Evolutionary conservation across 192 early-diverging fungal genomes (phyloP).

Genomic region (Polychytrium aggregatum): DNA sequence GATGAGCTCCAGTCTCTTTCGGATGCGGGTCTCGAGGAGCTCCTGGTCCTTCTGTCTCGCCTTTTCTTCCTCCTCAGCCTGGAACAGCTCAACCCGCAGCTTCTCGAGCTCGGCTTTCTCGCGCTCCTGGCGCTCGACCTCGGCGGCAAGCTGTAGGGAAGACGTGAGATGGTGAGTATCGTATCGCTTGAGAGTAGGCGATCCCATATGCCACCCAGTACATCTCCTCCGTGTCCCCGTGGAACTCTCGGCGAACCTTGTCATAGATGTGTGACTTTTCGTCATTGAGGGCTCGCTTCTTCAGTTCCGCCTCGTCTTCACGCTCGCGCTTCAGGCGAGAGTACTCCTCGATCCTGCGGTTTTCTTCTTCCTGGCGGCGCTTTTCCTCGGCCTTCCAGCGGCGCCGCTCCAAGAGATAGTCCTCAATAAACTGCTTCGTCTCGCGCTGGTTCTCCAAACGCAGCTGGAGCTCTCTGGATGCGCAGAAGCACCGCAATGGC

Average conservation of each 20-base stretch:
- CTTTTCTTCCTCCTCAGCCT: conserved; percentile 41
- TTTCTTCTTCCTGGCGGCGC: conserved; percentile 28
- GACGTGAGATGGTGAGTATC: background rate
- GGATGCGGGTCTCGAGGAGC: conserved; percentile 29
- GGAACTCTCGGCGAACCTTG: conserved; percentile 10
- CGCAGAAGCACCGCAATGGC: background rate
- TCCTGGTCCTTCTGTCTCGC: conserved; percentile 29
- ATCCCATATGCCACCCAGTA: background rate
- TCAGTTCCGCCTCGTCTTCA: conserved; percentile 20
- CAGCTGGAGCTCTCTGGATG: conserved; percentile 24
- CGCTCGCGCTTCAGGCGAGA: conserved; percentile 26
- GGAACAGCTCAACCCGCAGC: conserved; percentile 41
- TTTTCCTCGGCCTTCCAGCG: conserved; percentile 29
- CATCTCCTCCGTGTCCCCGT: background rate
- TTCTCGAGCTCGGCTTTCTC: conserved; percentile 40
- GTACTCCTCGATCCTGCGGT: conserved; percentile 36
- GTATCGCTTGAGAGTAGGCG: background rate
- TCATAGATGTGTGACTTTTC: conserved; percentile 41
- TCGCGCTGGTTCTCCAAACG: conserved; percentile 42
- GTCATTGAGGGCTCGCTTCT: conserved; percentile 25
- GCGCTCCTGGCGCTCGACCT: conserved; percentile 33
- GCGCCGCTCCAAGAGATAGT: conserved; percentile 34
- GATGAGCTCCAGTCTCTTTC: conserved; percentile 41
- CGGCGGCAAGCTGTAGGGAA: conserved; percentile 27
- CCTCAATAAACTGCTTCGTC: conserved; percentile 42